phyloP scores from a whole-genome alignment of 2,329 filamentous ascomycete genomes.

The Meredithiella fracta region DNA sequence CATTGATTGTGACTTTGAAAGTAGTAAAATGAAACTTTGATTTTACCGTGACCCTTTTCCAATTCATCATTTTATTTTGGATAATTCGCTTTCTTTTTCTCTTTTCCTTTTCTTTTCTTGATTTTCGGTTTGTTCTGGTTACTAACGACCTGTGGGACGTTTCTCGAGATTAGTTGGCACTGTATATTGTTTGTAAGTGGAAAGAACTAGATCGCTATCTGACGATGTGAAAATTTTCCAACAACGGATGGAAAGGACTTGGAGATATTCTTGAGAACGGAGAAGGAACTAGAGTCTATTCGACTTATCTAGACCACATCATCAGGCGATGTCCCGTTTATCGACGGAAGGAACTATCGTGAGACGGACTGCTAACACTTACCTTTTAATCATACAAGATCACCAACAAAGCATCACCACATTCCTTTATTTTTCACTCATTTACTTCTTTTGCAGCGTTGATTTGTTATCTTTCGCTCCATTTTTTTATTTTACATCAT shows the following conservation, averaged over 20 bases:
- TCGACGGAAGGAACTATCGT: no score
- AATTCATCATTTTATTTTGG: no score
- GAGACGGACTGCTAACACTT: background rate
- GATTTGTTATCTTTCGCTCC: background rate
- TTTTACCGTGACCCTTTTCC: no score
- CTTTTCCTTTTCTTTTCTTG: background rate
- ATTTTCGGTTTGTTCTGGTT: background rate
- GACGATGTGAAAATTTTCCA: background rate
- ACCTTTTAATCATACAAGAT: background rate
- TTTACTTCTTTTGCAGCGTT: background rate
- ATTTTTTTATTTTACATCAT: no score
- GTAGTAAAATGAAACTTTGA: no score
- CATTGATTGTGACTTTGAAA: no score
- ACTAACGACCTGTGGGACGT: constrained; percentile 5
- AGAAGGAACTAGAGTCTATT: no score
- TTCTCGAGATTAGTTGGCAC: background rate
- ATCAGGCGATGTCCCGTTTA: no score
- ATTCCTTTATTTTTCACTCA: constrained; percentile 1
- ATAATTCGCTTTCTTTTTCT: background rate
- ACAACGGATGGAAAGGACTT: no score
- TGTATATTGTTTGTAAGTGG: no score
- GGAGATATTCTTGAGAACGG: no score
- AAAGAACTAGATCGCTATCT: background rate
- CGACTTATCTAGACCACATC: no score
- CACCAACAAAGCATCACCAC: background rate